phyloP scores from a whole-genome alignment of 441 rosid species.

The Biscutella auriculata region DNA sequence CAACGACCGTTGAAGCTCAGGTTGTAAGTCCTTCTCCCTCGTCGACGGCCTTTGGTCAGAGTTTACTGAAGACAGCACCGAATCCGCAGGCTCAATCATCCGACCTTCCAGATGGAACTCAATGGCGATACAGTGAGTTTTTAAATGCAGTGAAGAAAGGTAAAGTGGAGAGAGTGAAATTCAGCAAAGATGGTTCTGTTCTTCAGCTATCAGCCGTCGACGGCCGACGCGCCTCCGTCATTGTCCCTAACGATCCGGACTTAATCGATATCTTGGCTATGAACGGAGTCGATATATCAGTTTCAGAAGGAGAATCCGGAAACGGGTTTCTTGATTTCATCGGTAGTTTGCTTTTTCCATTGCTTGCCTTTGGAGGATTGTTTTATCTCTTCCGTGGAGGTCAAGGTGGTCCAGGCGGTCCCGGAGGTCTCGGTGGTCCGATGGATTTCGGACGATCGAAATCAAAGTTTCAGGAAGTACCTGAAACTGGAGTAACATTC shows the following conservation, averaged over 20 bases:
- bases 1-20: slow-evolving; percentile 40
- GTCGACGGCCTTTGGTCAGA: slow-evolving; percentile 32
- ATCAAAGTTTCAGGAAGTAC: slow-evolving; percentile 88
- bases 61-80: slow-evolving; percentile 44
- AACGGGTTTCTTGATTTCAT: slow-evolving; percentile 63
- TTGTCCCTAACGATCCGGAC: slow-evolving; percentile 85
- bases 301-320: slow-evolving; percentile 82
- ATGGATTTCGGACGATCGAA: slow-evolving; percentile 93
- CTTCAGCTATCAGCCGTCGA: slow-evolving; percentile 79
- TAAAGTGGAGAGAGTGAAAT: slow-evolving; percentile 79
- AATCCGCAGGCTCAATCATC: slow-evolving; percentile 25
- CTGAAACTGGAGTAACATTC: slow-evolving; percentile 89
- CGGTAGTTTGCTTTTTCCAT: slow-evolving; percentile 66
- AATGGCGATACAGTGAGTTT: slow-evolving; percentile 94
- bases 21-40: slow-evolving; percentile 35
- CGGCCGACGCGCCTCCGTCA: slow-evolving; percentile 77
- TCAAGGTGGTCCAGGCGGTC: slow-evolving; percentile 88
- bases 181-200: slow-evolving; percentile 79
- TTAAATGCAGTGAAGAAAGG: slow-evolving; percentile 84
- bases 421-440: slow-evolving; percentile 89
- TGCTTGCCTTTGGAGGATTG: slow-evolving; percentile 70
- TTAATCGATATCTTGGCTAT: slow-evolving; percentile 80
- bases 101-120: slow-evolving; percentile 79
- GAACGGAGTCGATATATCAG: slow-evolving; percentile 88
- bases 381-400: slow-evolving; percentile 72